phyloP scores from a whole-genome alignment of 2,329 filamentous ascomycete species.

The Monilinia fructicola region DNA sequence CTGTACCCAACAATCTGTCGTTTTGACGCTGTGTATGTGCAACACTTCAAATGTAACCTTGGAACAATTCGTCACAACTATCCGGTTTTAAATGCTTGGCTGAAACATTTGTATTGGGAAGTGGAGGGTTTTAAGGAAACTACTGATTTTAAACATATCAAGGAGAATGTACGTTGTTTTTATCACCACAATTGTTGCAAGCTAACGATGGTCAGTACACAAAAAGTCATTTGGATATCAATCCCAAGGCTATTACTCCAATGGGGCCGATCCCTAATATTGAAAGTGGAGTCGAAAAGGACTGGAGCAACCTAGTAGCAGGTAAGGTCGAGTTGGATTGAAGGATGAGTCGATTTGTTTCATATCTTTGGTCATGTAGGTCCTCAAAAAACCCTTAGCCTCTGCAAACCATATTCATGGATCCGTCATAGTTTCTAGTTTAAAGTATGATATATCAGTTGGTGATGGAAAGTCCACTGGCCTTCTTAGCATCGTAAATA shows the following conservation, averaged over 20 bases:
- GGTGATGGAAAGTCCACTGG: too few species aligned
- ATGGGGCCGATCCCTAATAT: constrained; percentile 82
- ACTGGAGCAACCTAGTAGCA: constrained; percentile 62
- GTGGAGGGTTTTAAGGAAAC: constrained; percentile 48
- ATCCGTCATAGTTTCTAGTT: neutral
- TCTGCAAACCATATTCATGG: neutral
- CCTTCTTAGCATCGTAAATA: neutral
- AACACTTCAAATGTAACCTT: constrained; percentile 63
- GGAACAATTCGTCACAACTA: constrained; percentile 64
- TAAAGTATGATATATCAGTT: neutral
- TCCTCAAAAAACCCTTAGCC: neutral
- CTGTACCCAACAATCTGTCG: constrained; percentile 65
- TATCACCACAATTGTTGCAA: neutral
- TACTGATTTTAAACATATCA: constrained; percentile 46
- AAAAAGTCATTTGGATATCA: constrained; percentile 70
- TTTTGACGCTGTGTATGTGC: constrained; percentile 67
- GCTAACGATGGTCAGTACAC: constrained; percentile 70
- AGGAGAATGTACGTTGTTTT: constrained; percentile 45
- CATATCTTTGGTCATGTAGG: neutral
- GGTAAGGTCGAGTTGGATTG: constrained; percentile 83
- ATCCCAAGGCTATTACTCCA: constrained; percentile 73
- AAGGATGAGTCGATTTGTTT: constrained; percentile 57
- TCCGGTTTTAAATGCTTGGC: constrained; percentile 53
- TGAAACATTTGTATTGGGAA: constrained; percentile 67
- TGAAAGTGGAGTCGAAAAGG: constrained; percentile 56